Percentiles rank a stretch among this genome's conserved stretches.
These are phyloP conservation scores for Amphichorda felina DNA, from an alignment of 2,329 filamentous ascomycete species.

Conservation along the genomic window DNA sequence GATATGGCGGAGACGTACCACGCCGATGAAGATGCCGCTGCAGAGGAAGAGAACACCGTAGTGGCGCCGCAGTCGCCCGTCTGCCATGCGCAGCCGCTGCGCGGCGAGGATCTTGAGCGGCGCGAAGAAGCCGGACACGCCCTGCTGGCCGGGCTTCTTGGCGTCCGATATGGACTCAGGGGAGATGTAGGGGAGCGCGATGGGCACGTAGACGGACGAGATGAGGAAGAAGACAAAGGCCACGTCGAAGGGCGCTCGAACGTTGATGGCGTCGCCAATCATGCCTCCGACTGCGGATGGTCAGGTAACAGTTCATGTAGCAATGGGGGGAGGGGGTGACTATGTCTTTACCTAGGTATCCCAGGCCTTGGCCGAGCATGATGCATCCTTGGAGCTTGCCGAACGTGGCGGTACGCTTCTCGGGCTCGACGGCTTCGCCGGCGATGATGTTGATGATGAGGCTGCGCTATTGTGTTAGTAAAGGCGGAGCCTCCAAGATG, in stretches of 20 bases:
- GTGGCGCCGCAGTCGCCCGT: constrained; percentile 40
- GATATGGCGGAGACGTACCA: constrained; percentile 26
- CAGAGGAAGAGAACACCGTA: constrained; percentile 54
- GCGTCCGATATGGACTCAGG: constrained; percentile 23
- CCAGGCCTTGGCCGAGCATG: constrained; percentile 54
- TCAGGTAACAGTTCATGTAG: background rate
- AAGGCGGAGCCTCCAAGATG: no score
- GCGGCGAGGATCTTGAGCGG: constrained; percentile 51
- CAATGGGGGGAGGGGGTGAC: background rate
- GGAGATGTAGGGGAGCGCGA: constrained; percentile 37
- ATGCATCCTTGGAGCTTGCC: constrained; percentile 54
- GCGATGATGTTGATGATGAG: constrained; percentile 58
- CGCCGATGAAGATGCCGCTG: constrained; percentile 53
- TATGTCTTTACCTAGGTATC: constrained; percentile 37
- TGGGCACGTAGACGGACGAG: constrained; percentile 26
- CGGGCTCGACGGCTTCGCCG: constrained; percentile 49
- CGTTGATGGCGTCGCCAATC: constrained; percentile 50
- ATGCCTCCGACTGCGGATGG: constrained; percentile 41
- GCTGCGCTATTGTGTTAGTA: no score
- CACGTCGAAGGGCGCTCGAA: constrained; percentile 51
- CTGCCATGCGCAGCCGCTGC: constrained; percentile 35
- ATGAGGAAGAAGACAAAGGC: constrained; percentile 45
- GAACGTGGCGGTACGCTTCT: constrained; percentile 50
- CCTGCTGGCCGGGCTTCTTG: constrained; percentile 13
- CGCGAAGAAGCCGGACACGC: constrained; percentile 44